Evolutionary conservation across 495 filamentous ascomycete genomes (phyloP), one percentile per base, ranked within the genome.

Genomic region (Penicillium salamii): DNA sequence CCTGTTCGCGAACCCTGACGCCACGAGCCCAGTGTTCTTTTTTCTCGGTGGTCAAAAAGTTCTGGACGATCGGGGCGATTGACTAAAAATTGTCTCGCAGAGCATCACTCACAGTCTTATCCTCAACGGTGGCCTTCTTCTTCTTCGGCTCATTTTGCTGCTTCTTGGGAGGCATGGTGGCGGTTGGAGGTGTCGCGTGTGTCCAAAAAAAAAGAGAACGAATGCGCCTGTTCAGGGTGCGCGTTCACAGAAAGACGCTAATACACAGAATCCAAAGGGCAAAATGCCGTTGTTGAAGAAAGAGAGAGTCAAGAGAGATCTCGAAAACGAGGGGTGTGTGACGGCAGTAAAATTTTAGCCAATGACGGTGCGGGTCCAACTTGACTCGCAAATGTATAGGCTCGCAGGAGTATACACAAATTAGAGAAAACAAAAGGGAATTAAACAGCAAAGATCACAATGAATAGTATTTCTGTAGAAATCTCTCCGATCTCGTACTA

Each of bases 81-180:
- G n/a, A n/a, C n/a, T n/a, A n/a, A n/a, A n/a, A n/a, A n/a, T n/a
- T n/a, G n/a, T n/a, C n/a, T n/a, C n/a, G n/a, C n/a, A 26, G 3
- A 4, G 29, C 7, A 12, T 7, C 12, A 59, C 65, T 59, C 56
- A 83, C 82, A 12, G 43, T 24, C 78, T 93, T 95, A 78, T 98
- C 93, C 46, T 91, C 90, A 50, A 90, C 86, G 32, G 83, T 78
- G 56, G 84, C 76, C 82, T 91, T 89, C 75, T 76, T 76, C 72
- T 82, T 81, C 72, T 89, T 86, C 12, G 82, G 63, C 66, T 67
- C 58, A 29, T 75, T 64, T 12, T 20, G 8, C 31, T 34, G 74
- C 45, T 91, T 91, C 69, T 98, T 98, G 52, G 93, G 93, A 67
- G 95, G 84, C 93, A 97, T 98, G 66, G 61, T 86, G 77, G 58